Evolutionary conservation across 345 rosid species (phyloP), one percentile per base, ranked within the genome.

Genomic region (Sisymbrium irio): DNA sequence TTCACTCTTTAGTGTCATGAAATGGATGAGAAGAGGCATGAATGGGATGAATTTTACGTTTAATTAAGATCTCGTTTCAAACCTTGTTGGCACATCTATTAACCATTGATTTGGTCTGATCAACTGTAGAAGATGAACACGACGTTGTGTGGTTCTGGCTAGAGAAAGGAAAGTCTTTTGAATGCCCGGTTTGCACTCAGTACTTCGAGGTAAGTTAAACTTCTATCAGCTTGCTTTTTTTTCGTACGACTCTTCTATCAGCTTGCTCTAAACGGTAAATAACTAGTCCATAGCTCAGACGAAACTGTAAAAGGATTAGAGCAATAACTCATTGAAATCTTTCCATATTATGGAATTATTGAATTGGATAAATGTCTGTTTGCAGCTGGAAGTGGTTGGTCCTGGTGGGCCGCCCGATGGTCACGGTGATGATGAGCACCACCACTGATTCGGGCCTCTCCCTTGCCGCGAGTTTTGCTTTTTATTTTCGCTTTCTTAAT

Each of bases 71-170:
- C 8, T 15, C 46, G 13, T 4, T 46, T 5, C 28, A 19, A 59
- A 59, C 30, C 30, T 7, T 15, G 2, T 19, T 19, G 71, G 39
- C 22, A 12, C 33, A 8, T 46, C 25, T 9, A 36, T 45, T 11
- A 2, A 37, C 60, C 3, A 17, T 57, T 46, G 62, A 37, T 62
- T 64, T 14, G 25, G 18, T 37, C 73, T 47, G 49, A 49, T 49
- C 4, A 20, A 44, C 67, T 71, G 67, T 77, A 95, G 99, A 92
- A 85, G 97, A 90, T 32, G 97, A 92, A 75, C 99, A 95, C 67
- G 97, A 95, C 63, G 96, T 94, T 65, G 96, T 92, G 40, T 92
- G 97, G 97, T 95, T 95, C 85, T 89, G 97, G 99, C 84, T 92
- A 82, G 85, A 87, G 85, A 90, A 92, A 78, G 97, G 88, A 83